phyloP scores from a whole-genome alignment of 116 monocot species.

The Papilionanthe hybrid region DNA sequence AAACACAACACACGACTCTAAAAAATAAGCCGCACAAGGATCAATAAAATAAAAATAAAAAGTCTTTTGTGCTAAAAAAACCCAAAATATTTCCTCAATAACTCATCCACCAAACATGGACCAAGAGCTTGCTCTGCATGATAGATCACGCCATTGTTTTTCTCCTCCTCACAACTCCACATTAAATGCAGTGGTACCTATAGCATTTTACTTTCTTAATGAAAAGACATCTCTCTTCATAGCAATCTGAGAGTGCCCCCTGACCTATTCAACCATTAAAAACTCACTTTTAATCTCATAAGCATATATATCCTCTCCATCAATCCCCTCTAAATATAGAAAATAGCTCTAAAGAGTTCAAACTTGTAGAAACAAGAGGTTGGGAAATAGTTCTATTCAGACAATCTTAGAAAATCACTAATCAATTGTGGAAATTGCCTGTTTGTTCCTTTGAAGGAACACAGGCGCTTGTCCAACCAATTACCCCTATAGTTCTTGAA shows the following conservation, averaged over 20 bases:
- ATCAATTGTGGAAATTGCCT: too few relatives aligned
- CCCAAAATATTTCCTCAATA: not conserved
- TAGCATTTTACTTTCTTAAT: not conserved
- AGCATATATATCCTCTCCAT: not conserved
- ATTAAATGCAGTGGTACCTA: not conserved
- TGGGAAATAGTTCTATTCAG: too few relatives aligned
- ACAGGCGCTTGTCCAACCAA: too few relatives aligned
- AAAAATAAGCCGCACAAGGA: too few relatives aligned
- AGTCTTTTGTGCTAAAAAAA: too few relatives aligned
- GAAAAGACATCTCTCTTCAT: not conserved
- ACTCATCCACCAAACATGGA: conserved; percentile 5
- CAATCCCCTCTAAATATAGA: conserved; percentile 1
- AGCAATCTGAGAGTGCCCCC: not conserved
- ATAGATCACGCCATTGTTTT: not conserved
- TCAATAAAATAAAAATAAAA: too few relatives aligned
- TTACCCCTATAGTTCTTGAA: too few relatives aligned
- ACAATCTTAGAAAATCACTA: too few relatives aligned
- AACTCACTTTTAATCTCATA: not conserved
- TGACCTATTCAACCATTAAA: not conserved
- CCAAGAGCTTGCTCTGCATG: not conserved
- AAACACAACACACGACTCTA: too few relatives aligned
- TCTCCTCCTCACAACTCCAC: not conserved
- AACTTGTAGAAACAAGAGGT: too few relatives aligned
- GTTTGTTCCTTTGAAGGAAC: too few relatives aligned
- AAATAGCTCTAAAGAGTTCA: not conserved